Conservation (phyloP, 2,329 filamentous ascomycete genomes). For the Hysterium pulicare region DNA sequence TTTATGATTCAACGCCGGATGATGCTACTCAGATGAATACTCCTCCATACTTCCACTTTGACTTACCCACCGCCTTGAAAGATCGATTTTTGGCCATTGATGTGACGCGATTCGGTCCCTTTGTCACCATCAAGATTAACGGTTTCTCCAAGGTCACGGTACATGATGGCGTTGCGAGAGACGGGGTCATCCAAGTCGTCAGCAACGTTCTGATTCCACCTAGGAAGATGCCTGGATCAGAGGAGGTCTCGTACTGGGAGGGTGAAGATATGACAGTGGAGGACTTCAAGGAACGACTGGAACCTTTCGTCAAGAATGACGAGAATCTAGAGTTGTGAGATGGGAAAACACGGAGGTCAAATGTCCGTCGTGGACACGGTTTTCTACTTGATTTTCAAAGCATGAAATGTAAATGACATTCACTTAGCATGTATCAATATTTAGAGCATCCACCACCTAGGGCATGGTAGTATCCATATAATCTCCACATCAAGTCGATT, state of each 20-base stretch:
- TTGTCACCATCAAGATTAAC: constrained; percentile 72
- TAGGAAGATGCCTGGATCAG: constrained; percentile 43
- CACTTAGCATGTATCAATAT: no score
- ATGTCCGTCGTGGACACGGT: no score
- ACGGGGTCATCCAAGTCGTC: constrained; percentile 81
- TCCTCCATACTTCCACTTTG: constrained; percentile 57
- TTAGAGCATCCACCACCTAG: no score
- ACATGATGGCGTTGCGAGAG: constrained; percentile 67
- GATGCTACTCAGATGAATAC: constrained; percentile 19
- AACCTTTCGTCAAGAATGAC: constrained; percentile 26
- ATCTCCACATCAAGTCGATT: no score
- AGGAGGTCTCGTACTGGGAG: constrained; percentile 33
- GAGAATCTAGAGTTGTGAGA: constrained; percentile 31
- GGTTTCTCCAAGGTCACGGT: constrained; percentile 64
- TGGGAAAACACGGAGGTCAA: no score
- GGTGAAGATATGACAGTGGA: constrained; percentile 57
- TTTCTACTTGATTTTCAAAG: no score
- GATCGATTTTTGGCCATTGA: constrained; percentile 68
- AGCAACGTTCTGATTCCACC: constrained; percentile 73
- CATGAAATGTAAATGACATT: no score
- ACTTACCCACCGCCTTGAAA: constrained; percentile 69
- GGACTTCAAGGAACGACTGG: constrained; percentile 55
- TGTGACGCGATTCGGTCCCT: constrained; percentile 63
- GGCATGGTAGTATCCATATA: no score
- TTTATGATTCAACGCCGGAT: constrained; percentile 54